Percentiles rank a stretch among this genome's conserved stretches.
These are phyloP conservation scores for Gilbertella persicaria DNA, from an alignment of 371 early-diverging fungal species.

Conservation along the genomic window DNA sequence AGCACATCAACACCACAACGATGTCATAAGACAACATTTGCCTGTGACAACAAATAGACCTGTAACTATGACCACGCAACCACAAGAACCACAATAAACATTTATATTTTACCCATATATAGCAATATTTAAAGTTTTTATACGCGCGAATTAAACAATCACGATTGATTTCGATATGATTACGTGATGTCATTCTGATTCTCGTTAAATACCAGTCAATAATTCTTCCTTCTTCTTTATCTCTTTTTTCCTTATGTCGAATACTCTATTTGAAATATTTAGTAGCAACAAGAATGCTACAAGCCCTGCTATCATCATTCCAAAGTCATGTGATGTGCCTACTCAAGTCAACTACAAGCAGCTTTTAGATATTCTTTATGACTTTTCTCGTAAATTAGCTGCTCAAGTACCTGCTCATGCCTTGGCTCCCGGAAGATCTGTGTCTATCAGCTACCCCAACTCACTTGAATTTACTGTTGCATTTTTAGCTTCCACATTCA, in stretches of 20 bases:
- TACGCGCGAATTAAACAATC: conserved; percentile 1
- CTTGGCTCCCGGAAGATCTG: conserved; percentile 58
- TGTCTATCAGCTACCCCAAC: conserved; percentile 75
- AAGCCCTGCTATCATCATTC: conserved; percentile 44
- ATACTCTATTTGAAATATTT: conserved; percentile 34
- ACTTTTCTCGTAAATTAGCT: conserved; percentile 39
- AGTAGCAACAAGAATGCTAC: conserved; percentile 15
- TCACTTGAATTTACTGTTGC: conserved; percentile 67
- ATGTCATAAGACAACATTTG: conserved; percentile 51
- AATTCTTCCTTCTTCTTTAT: neutral
- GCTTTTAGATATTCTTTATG: conserved; percentile 35
- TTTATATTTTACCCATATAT: neutral
- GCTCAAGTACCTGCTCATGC: conserved; percentile 27
- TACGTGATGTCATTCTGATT: conserved; percentile 15
- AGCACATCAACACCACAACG: conserved; percentile 54
- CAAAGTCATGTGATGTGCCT: conserved; percentile 37
- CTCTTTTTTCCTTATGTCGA: conserved; percentile 13
- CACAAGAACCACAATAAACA: conserved; percentile 1
- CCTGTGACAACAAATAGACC: conserved; percentile 22
- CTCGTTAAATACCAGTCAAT: neutral
- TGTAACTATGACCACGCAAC: conserved; percentile 22
- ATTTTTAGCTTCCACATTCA: conserved; percentile 68
- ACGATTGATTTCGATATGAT: neutral
- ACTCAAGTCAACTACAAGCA: conserved; percentile 34
- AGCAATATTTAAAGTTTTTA: conserved; percentile 8